Evolutionary conservation across 2,329 filamentous ascomycete genomes (phyloP), one percentile per base, ranked within the genome.

Genomic region (Fusarium piperis): DNA sequence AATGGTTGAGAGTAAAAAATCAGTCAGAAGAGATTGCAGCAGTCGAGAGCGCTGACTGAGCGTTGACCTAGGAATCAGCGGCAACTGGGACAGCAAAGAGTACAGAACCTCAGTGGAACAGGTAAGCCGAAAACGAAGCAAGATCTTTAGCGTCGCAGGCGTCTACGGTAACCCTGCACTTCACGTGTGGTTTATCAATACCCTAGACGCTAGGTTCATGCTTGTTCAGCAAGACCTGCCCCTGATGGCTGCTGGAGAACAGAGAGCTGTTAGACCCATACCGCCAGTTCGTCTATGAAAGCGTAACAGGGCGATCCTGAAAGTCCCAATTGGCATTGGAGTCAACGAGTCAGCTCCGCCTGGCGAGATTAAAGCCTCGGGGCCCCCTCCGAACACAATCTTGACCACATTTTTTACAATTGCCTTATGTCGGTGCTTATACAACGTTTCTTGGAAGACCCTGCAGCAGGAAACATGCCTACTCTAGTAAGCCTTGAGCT

Each of bases 11-110:
- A 76, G 67, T 0, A 55, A 46, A 16, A 76, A 77, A 73, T 0
- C 73, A 74, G 1, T 72, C 76, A 0, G 76, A 80, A 23, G 71
- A 72, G 6, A 81, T 81, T 15, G 78, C 78, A 2, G 75, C 78
- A 3, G 74, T 79, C 0, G 61, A 73, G 2, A 77, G 77, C 1
- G 76, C 80, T 0, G 79, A 81, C 52, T 81, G 12, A 71, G 75
- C 7, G 64, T 70, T 26, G 68, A 73, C 18, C 32, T 73, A 4
- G 68, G 66, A 6, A 61, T 71, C 10, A 41, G 44, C 3, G 68
- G 71, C 0, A 51, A 71, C 9, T 73, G 56, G 33, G 52, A 59
- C 2, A 64, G 59, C 26, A 15, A 65, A 3, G 56, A 64, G 2
- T 73, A 62, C 35, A 69, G 60, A 9, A 62, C 65, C 0, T 65